phyloP scores from a whole-genome alignment of 2,329 filamentous ascomycete species.

The Penicillium sp. region DNA sequence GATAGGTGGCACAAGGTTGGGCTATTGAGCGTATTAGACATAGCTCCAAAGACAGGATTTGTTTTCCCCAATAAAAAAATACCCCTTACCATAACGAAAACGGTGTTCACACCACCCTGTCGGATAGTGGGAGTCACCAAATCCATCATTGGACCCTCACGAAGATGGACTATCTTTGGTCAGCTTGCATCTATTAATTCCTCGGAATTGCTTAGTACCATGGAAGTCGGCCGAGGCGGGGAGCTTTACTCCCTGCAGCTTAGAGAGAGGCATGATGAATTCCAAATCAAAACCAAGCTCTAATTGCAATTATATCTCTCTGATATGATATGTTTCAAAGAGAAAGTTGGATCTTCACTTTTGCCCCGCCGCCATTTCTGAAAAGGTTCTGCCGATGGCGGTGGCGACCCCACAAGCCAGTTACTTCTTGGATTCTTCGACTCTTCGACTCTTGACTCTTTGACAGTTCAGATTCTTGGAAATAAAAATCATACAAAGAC shows the following conservation, averaged over 20 bases:
- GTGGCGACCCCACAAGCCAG: conserved; percentile 15
- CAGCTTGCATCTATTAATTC: conserved; percentile 10
- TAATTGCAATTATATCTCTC: background rate
- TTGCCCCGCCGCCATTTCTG: conserved; percentile 34
- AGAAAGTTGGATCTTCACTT: conserved; percentile 1
- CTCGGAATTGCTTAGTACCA: conserved; percentile 27
- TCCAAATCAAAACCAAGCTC: background rate
- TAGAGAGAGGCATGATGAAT: conserved; percentile 33
- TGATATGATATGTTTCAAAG: background rate
- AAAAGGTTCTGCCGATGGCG: conserved; percentile 27
- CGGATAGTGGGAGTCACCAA: conserved; percentile 56
- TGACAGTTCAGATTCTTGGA: background rate
- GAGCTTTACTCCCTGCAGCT: conserved; percentile 49
- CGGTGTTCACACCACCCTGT: conserved; percentile 65
- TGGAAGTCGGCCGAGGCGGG: conserved; percentile 67
- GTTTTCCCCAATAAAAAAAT: conserved; percentile 32
- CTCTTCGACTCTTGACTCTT: background rate
- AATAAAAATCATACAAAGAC: background rate
- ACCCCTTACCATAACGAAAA: conserved; percentile 52
- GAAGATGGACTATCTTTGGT: conserved; percentile 59
- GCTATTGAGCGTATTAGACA: conserved; percentile 44
- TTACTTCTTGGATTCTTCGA: background rate
- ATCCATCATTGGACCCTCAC: conserved; percentile 65
- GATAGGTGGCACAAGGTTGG: conserved; percentile 65
- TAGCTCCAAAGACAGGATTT: conserved; percentile 30